Evolutionary conservation across 768 basidiomycete genomes (phyloP), one percentile per base, ranked within the genome.

Genomic region (Tephrocybe sp.): DNA sequence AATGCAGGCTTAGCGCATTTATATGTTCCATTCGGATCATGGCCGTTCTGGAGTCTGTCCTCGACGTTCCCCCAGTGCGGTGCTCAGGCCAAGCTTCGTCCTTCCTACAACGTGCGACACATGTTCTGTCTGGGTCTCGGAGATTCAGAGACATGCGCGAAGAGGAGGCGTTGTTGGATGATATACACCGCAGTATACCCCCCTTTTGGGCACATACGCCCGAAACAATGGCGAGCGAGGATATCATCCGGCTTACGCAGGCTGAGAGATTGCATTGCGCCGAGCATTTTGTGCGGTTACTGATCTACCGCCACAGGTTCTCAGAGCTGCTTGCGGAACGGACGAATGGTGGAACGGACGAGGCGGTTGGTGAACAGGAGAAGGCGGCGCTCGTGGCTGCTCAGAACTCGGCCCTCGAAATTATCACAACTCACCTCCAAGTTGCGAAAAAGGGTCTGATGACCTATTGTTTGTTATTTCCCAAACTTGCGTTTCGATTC

Each of bases 191-290:
- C 48, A 78, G 79, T 35, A 73, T 93, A 32, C 88, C 91, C 0
- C 65, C 82, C 13, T 85, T 85, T 62, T 96, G 92, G 89, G 75
- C 80, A 1, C 89, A 93, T 62, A 80, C 84, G 0, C 72, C 84
- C 0, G 92, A 93, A 57, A 92, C 90, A 12, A 72, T 93, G 58
- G 82, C 81, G 9, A 87, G 84, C 59, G 85, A 88, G 17, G 93
- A 96, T 69, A 91, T 91, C 5, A 87, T 96, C 52, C 79, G 94
- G 26, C 76, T 95, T 50, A 95, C 92, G 1, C 93, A 97, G 68
- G 86, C 92, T 0, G 89, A 90, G 57, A 77, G 92, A 51, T 67
- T 96, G 50, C 85, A 93, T 60, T 94, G 91, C 60, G 81, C 89
- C 23, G 91, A 94, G 64, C 91, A 94, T 60, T 88, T 86, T 60